phyloP scores from a whole-genome alignment of 106 monocot genomes.

The Platanthera zijinensis region DNA sequence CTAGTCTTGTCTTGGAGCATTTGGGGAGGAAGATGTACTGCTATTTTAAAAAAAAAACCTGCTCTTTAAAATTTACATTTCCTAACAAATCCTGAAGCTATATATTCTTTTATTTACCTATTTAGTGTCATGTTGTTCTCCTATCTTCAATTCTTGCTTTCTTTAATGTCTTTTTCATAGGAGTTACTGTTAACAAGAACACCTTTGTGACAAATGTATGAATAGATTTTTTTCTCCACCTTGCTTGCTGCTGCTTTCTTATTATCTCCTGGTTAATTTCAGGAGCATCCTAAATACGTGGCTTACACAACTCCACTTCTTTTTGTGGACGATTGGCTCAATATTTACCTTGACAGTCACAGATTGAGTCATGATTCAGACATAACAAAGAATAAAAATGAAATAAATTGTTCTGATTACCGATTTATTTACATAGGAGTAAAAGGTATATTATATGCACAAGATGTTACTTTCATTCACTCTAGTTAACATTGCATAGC shows the following conservation, averaged over 20 bases:
- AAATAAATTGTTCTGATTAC: conserved; percentile 80
- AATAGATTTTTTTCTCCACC: not conserved
- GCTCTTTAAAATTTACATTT: no score
- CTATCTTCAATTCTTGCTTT: not conserved
- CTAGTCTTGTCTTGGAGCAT: no score
- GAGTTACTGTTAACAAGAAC: not conserved
- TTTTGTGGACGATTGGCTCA: conserved; percentile 97
- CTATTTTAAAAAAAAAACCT: no score
- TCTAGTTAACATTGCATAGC: not conserved
- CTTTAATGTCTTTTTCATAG: not conserved
- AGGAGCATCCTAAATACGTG: conserved; percentile 88
- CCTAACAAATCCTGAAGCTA: no score
- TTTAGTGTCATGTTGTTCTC: no score
- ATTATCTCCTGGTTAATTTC: conserved; percentile 21
- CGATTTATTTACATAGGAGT: conserved; percentile 96
- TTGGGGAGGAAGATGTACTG: no score
- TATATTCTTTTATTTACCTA: no score
- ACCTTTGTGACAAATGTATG: not conserved
- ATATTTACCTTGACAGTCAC: conserved; percentile 86
- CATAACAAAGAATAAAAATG: conserved; percentile 36
- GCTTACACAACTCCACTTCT: conserved; percentile 87
- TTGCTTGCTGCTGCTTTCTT: not conserved
- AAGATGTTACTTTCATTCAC: not conserved
- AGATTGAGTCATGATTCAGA: conserved; percentile 45
- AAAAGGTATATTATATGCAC: conserved; percentile 55